Conservation (phyloP, 2,329 filamentous ascomycete genomes). For the Pseudocercospora eumusae region DNA sequence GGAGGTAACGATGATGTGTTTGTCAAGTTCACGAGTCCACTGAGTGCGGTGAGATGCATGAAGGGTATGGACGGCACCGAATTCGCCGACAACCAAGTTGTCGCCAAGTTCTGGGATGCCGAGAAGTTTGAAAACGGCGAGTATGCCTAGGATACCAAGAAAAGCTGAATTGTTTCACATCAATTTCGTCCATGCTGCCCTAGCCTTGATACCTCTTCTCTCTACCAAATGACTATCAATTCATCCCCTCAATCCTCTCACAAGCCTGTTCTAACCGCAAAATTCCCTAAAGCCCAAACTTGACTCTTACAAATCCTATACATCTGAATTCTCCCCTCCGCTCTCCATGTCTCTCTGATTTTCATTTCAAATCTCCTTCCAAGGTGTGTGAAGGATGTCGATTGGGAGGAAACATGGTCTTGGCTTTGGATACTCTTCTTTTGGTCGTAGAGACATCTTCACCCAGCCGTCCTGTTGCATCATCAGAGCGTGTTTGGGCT, state of each 20-base stretch:
- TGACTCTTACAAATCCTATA: not conserved
- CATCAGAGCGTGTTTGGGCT: too few relatives aligned
- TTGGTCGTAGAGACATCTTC: too few relatives aligned
- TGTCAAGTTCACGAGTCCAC: constrained; percentile 84
- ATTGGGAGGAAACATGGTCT: too few relatives aligned
- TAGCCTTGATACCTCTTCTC: too few relatives aligned
- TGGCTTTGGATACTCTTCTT: too few relatives aligned
- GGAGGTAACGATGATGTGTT: constrained; percentile 63
- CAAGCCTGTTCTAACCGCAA: not conserved
- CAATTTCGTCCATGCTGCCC: not conserved
- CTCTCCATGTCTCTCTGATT: too few relatives aligned
- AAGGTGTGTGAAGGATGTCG: too few relatives aligned
- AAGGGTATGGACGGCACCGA: constrained; percentile 84
- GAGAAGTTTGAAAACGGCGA: constrained; percentile 75
- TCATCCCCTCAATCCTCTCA: not conserved
- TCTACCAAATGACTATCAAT: too few relatives aligned
- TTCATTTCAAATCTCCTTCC: too few relatives aligned
- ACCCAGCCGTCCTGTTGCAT: too few relatives aligned
- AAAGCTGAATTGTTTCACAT: not conserved
- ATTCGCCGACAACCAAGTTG: constrained; percentile 84
- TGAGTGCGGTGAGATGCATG: constrained; percentile 86
- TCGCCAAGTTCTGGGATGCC: constrained; percentile 77
- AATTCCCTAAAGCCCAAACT: not conserved
- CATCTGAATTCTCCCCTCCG: not conserved
- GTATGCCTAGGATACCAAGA: constrained; percentile 27